Evolutionary conservation across 495 filamentous ascomycete genomes (phyloP).

Genomic region (Hypomontagnella monticulosa): DNA sequence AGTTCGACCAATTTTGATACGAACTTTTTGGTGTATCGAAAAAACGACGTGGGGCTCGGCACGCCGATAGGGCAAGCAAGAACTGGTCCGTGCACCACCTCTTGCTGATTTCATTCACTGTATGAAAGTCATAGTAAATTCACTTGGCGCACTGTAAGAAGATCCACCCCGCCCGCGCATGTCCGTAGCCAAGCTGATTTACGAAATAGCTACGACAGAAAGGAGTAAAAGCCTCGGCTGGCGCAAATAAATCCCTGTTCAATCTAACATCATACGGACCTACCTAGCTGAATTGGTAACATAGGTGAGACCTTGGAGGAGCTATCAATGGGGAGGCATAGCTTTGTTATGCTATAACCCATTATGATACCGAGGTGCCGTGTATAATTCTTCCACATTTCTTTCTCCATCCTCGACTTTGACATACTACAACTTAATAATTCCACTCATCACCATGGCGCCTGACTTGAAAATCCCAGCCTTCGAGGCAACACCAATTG

Average conservation of each 20-base stretch:
- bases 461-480: conserved; percentile 57
- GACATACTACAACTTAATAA: background rate
- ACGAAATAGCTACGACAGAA: conserved; percentile 3
- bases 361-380: too few species aligned
- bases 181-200: background rate
- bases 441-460: conserved; percentile 42
- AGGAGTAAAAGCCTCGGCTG: conserved; percentile 8
- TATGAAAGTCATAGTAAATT: too few species aligned
- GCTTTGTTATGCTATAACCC: too few species aligned
- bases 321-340: too few species aligned
- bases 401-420: background rate
- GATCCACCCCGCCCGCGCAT: background rate
- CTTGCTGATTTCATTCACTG: too few species aligned
- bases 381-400: background rate
- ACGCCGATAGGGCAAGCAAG: conserved; percentile 30
- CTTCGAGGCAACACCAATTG: conserved; percentile 72
- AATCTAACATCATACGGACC: too few species aligned
- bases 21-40: conserved; percentile 49
- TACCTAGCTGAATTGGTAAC: too few species aligned
- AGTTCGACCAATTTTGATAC: conserved; percentile 37
- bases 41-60: conserved; percentile 26
- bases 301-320: too few species aligned
- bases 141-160: background rate
- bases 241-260: too few species aligned
- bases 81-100: background rate